Conservation (phyloP, 2,329 filamentous ascomycete genomes). For the Aspergillus ustus region DNA sequence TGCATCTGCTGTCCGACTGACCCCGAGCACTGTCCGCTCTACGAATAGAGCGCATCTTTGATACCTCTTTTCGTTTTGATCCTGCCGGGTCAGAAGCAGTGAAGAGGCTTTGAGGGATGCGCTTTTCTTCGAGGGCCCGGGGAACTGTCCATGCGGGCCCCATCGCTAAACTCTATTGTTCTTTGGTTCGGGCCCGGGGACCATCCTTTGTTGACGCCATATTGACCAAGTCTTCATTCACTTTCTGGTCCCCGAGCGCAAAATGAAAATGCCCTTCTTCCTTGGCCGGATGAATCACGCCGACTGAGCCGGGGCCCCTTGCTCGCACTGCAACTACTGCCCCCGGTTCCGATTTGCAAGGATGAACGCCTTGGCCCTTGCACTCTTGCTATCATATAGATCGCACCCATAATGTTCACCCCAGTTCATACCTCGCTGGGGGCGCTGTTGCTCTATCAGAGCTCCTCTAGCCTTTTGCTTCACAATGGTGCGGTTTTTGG, state of each 20-base stretch:
- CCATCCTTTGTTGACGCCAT: constrained; percentile 15
- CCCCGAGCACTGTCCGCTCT: background rate
- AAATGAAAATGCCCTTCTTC: background rate
- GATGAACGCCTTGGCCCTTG: background rate
- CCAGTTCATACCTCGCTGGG: constrained; percentile 57
- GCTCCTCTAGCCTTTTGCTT: constrained; percentile 54
- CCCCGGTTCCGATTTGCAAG: background rate
- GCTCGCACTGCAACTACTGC: background rate
- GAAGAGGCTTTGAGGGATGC: background rate
- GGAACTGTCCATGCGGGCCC: background rate
- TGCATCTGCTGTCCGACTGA: constrained; percentile 10
- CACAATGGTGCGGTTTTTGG: constrained; percentile 59
- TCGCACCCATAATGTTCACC: constrained; percentile 52
- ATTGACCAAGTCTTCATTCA: background rate
- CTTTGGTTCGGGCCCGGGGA: constrained; percentile 11
- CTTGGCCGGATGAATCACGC: background rate
- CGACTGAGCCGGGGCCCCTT: background rate
- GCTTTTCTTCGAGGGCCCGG: background rate
- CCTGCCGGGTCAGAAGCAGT: background rate
- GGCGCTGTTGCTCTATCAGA: constrained; percentile 56
- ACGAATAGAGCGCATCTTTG: background rate
- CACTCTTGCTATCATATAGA: background rate
- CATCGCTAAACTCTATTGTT: constrained; percentile 4
- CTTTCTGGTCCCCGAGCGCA: constrained; percentile 15
- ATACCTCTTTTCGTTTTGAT: constrained; percentile 3